Evolutionary conservation across 208 protist genomes (phyloP), one percentile per base, ranked within the genome.

Genomic region (Cochliopodium minus): DNA sequence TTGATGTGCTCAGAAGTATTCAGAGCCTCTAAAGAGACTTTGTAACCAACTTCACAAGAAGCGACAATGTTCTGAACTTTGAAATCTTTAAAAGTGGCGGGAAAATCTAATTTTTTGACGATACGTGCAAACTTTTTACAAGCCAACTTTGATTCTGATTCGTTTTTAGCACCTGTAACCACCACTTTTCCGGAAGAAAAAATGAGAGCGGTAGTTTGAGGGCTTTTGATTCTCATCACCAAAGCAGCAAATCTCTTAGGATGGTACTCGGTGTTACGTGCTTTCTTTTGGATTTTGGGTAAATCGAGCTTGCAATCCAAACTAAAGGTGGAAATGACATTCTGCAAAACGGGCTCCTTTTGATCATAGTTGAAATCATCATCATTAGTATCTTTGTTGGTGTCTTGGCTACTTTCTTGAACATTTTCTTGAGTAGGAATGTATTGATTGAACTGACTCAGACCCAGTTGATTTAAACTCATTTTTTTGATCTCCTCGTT

Each of bases 181-280:
- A 87, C 81, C 70, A 90, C 78, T 61, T 91, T 92, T 23, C 86
- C 86, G n/a, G 66, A 81, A 0, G 61, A 40, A 52, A 90, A 92
- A 54, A 90, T 73, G 0, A 91, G 59, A 4, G 81, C 81, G 0
- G 86, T 92, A 0, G 82, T 80, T 62, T 91, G 88, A 32, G 86
- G 86, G 28, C 87, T 82, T 38, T 78, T 64, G 15, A 89, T 82
- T 15, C 81, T 62, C 74, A 91, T 82, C 47, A 86, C 85, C 2
- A 87, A 81, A 4, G 82, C 82, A 1, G 78, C 38, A 59, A 87
- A 87, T 28, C 78, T 66, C 66, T 86, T 88, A 34, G 86, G 86
- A 49, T 88, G 88, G 56, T 91, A 91, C 69, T 91, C 86, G 9
- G 84, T 78, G 61, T 92, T 92, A 51, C 81, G 58, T 15, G 79